A percentile compares a stretch with the other conserved stretches of the same genome.
These are phyloP conservation scores for Zhuliangozyma blackwelliae DNA, from an alignment of 1,139 yeast genomes.

Conservation along the genomic window DNA sequence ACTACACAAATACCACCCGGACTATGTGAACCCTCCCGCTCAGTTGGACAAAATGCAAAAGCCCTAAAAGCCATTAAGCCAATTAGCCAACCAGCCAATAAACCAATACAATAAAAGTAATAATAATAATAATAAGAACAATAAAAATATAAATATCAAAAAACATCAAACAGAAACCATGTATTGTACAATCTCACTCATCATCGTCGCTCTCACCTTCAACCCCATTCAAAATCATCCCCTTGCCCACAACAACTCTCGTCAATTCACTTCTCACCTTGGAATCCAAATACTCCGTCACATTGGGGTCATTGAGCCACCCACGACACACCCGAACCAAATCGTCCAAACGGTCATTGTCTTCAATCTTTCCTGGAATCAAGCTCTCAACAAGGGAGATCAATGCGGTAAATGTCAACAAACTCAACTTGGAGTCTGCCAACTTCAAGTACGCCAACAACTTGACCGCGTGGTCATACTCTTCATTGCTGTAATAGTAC, in stretches of 20 bases:
- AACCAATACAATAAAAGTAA: neutral
- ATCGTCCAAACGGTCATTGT: conserved; percentile 23
- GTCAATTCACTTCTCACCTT: conserved; percentile 26
- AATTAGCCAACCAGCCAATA: neutral
- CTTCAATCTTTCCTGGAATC: conserved; percentile 19
- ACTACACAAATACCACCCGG: too few species aligned
- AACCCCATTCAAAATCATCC: conserved; percentile 30
- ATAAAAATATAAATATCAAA: neutral
- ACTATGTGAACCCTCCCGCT: too few species aligned
- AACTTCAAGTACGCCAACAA: conserved; percentile 25
- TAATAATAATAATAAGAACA: conserved; percentile 1
- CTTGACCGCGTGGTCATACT: conserved; percentile 16
- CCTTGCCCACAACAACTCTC: conserved; percentile 29
- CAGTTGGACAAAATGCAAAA: too few species aligned
- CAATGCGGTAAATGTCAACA: conserved; percentile 33
- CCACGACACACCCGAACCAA: conserved; percentile 23
- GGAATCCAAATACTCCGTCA: conserved; percentile 16
- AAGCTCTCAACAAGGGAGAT: conserved; percentile 22
- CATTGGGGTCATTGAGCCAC: conserved; percentile 30
- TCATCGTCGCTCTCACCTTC: conserved; percentile 15
- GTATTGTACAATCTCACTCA: conserved; percentile 7
- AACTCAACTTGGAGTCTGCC: conserved; percentile 10
- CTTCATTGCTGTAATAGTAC: conserved; percentile 19
- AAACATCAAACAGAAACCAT: conserved; percentile 1
- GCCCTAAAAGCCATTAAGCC: too few species aligned